Evolutionary conservation across 2,329 filamentous ascomycete genomes (phyloP), one percentile per base, ranked within the genome.

Genomic region (Raffaelea deltoideospora): DNA sequence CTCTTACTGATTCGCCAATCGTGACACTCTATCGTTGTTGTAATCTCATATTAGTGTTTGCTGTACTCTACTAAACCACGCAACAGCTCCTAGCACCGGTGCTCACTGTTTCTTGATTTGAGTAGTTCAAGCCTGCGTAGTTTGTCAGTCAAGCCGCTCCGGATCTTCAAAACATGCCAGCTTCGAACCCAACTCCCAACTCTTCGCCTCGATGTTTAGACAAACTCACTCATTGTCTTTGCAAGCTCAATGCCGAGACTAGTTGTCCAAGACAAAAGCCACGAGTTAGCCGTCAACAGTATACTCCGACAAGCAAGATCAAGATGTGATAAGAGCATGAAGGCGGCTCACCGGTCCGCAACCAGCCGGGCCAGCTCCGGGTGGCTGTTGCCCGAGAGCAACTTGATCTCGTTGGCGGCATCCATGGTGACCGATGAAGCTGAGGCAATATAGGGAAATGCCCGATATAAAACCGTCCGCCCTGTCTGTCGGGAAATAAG

Each of bases 1-100:
- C 88, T 60, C 88, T 74, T 38, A 96, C 88, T 44, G 83, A 92
- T 64, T 96, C 88, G 55, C 88, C 87, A 50, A 95, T 92, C 17
- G 86, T 94, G 40, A 96, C 86, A 48, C 79, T 84, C 35, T 47
- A 31, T 8, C 3, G 11, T 4, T 4, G 23, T 39, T n/a, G 33
- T n/a, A n/a, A n/a, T n/a, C n/a, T n/a, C n/a, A n/a, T n/a, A n/a
- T n/a, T n/a, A n/a, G n/a, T n/a, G n/a, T n/a, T n/a, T n/a, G n/a
- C n/a, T n/a, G n/a, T n/a, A n/a, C n/a, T n/a, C n/a, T n/a, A n/a
- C n/a, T n/a, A n/a, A n/a, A n/a, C n/a, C n/a, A n/a, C n/a, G n/a
- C n/a, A n/a, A n/a, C n/a, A n/a, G n/a, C n/a, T n/a, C n/a, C n/a
- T n/a, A 34, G 21, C 10, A 21, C 8, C 17, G 15, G 35, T 10